These are phyloP conservation scores for Heterobasidion irregulare DNA, from an alignment of 1,284 basidiomycete species.

Conservation along the genomic window DNA sequence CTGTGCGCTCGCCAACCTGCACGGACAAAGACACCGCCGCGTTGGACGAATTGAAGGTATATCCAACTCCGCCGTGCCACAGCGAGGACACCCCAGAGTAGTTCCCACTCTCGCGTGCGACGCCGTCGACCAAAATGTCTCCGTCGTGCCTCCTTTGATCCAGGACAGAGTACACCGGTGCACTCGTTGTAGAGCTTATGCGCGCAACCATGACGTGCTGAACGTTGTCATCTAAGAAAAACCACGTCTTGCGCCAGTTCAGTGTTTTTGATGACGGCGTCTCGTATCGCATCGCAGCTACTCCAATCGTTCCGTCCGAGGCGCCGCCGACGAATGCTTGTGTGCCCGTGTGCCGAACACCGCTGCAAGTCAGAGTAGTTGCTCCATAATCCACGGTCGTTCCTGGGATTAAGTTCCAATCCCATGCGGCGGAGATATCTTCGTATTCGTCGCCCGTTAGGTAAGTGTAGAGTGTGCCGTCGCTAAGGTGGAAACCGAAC, in stretches of 20 bases:
- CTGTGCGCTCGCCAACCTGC: conserved; percentile 34
- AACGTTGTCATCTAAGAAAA: conserved; percentile 49
- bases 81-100: conserved; percentile 25
- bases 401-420: conserved; percentile 59
- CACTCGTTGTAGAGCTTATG: conserved; percentile 30
- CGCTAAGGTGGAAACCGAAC: conserved; percentile 50
- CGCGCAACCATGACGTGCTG: conserved; percentile 45
- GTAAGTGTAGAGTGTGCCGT: conserved; percentile 49
- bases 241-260: conserved; percentile 53
- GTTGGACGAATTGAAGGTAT: conserved; percentile 25
- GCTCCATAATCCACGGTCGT: conserved; percentile 46
- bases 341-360: conserved; percentile 29
- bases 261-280: conserved; percentile 41
- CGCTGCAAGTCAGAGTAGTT: conserved; percentile 32
- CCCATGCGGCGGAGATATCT: conserved; percentile 51
- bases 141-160: conserved; percentile 40
- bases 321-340: conserved; percentile 49
- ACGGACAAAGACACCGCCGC: conserved; percentile 27
- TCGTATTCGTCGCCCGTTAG: conserved; percentile 49
- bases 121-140: conserved; percentile 31
- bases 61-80: conserved; percentile 48
- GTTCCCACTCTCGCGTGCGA: conserved; percentile 19
- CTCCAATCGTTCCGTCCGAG: conserved; percentile 39
- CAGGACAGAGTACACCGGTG: conserved; percentile 45
- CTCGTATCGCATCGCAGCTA: conserved; percentile 45